A percentile compares a stretch with the other conserved stretches of the same genome.
phyloP scores from a whole-genome alignment of 768 basidiomycete genomes.

The Pleurotus sapidus region DNA sequence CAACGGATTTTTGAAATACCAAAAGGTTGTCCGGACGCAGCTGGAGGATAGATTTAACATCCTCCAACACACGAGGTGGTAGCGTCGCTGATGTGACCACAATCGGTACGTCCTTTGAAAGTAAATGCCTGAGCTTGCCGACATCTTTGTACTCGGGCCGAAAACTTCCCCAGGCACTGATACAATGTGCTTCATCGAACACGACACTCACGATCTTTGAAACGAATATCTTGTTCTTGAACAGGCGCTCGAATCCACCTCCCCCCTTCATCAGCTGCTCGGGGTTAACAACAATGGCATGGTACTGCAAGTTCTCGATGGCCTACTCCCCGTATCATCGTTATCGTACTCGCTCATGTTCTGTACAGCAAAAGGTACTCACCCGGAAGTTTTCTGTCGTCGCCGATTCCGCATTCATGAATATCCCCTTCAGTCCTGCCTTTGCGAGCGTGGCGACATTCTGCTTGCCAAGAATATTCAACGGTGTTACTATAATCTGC shows the following conservation, averaged over 20 bases:
- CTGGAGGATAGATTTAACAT: neutral
- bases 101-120: conserved; percentile 10
- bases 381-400: conserved; percentile 16
- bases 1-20: neutral
- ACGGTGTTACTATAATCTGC: conserved; percentile 22
- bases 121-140: conserved; percentile 11
- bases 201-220: conserved; percentile 23
- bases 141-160: conserved; percentile 23
- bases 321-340: no score
- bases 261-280: conserved; percentile 16
- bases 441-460: conserved; percentile 9
- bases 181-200: conserved; percentile 33
- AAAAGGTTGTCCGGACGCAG: no score
- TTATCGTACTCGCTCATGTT: no score
- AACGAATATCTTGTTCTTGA: conserved; percentile 17
- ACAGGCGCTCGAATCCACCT: conserved; percentile 9
- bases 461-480: conserved; percentile 22
- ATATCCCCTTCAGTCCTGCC: conserved; percentile 16
- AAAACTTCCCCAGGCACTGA: conserved; percentile 31
- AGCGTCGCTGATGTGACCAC: conserved; percentile 18
- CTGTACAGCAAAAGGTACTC: neutral
- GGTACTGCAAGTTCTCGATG: conserved; percentile 16
- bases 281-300: conserved; percentile 19
- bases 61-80: conserved; percentile 9
- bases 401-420: conserved; percentile 16